Conservation (phyloP, 2,329 filamentous ascomycete genomes). For the Xylariales sp. region DNA sequence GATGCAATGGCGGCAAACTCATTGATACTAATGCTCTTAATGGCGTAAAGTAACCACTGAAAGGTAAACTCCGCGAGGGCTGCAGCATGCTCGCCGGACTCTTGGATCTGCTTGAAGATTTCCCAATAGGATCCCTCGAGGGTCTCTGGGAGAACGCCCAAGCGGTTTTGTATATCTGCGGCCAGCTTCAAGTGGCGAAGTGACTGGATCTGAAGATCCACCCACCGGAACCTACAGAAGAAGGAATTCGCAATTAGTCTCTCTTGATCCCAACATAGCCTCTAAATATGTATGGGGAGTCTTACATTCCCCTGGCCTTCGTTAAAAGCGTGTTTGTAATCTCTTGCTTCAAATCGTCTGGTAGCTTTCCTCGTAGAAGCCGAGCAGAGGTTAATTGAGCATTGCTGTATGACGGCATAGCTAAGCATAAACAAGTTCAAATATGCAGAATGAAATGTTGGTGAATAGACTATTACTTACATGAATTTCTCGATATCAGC, state of each 20-base stretch:
- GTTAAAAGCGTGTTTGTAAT: neutral
- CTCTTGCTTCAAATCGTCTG: neutral
- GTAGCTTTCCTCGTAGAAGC: neutral
- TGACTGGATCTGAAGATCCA: neutral
- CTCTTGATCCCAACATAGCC: too few relatives aligned
- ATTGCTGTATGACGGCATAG: too few relatives aligned
- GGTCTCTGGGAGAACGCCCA: neutral
- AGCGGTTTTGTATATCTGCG: neutral
- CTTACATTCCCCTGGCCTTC: neutral
- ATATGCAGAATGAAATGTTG: too few relatives aligned
- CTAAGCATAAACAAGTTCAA: too few relatives aligned
- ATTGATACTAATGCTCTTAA: neutral
- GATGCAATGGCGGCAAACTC: neutral
- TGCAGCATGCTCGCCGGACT: neutral
- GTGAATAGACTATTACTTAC: neutral
- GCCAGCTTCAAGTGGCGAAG: neutral
- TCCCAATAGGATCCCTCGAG: slow-evolving; percentile 4
- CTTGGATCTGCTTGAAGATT: neutral
- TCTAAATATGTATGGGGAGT: too few relatives aligned
- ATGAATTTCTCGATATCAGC: neutral
- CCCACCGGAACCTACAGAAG: neutral
- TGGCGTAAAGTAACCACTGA: slow-evolving; percentile 1
- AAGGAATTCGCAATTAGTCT: too few relatives aligned
- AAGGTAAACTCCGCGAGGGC: neutral
- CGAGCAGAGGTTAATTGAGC: neutral